Evolutionary conservation across 2,329 filamentous ascomycete genomes (phyloP).

Genomic region (Helicocarpus griseus): DNA sequence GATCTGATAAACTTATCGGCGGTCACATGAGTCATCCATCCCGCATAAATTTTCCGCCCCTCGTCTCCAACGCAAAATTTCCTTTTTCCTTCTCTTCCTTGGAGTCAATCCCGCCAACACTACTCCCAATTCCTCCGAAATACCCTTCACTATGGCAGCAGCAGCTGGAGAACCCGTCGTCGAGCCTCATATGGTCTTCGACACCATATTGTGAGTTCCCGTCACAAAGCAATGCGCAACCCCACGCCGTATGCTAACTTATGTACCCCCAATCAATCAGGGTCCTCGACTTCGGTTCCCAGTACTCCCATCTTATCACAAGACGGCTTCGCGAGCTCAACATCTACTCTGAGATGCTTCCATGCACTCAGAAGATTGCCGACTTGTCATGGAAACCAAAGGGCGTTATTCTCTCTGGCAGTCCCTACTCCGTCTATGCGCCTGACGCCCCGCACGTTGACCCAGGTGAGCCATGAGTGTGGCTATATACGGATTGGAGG

Average conservation of each 20-base stretch:
- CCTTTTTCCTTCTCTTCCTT: background rate
- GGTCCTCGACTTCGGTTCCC: conserved; percentile 33
- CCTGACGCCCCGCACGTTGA: conserved; percentile 68
- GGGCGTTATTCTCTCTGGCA: conserved; percentile 70
- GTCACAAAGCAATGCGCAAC: background rate
- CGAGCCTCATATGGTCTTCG: conserved; percentile 26
- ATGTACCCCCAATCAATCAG: conserved; percentile 14
- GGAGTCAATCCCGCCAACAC: conserved; percentile 2
- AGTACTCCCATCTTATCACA: conserved; percentile 66
- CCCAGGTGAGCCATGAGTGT: conserved; percentile 41
- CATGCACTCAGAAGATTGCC: conserved; percentile 70
- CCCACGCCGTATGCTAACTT: conserved; percentile 53
- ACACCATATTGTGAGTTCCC: conserved; percentile 50
- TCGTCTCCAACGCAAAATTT: background rate
- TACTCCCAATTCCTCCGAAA: background rate
- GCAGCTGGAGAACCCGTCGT: background rate
- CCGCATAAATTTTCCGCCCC: background rate
- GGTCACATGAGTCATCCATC: background rate
- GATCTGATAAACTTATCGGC: no score
- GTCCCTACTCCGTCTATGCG: conserved; percentile 73
- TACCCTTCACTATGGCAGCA: background rate
- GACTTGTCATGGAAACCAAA: conserved; percentile 72
- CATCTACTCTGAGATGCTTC: conserved; percentile 80
- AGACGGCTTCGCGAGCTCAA: conserved; percentile 67
- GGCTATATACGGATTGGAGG: background rate